Base-by-base conservation (phyloP, 768 basidiomycete genomes). In the Hygrocybe punicea region DNA sequence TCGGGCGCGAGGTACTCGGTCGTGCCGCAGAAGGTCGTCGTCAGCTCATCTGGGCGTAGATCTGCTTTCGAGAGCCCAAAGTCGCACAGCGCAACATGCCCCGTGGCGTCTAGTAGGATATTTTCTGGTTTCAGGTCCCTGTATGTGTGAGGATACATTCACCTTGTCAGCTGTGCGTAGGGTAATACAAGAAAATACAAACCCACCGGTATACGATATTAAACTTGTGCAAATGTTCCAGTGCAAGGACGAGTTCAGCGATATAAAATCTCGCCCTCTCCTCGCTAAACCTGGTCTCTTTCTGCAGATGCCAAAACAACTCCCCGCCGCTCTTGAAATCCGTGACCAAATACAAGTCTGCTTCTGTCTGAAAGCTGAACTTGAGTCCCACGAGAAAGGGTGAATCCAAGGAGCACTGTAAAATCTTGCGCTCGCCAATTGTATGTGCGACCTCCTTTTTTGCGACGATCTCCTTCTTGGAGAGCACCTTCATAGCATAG, bases 361-460 rank as follows among this genome's bases (percentile, higher is more conserved):
- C 79, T 63, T 97, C 94, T 0, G 94, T 98, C 73, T 98, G 97
- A 79, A 99, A 99, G 67, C 87, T 88, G 67, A 99, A 99, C 73
- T 99, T 99, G 67, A 99, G 81, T 29, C 97, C 97, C 60, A 99
- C 94, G 44, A 99, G 84, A 84, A 99, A 99, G 0, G 96, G 97
- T 8, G 87, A 93, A 60, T 97, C 93, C 33, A 95, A 72, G 14
- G 91, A 93, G 25, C 89, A 84, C 67, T 98, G 96, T 34, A 98
- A 83, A 69, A 99, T 98, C 79, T 98, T 98, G 73, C 97, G 88
- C 74, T 99, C 97, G 63, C 97, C 97, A 56, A 99, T 98, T 14
- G 97, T 99, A 71, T 99, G 97, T 8, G 96, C 96, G 45, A 99
- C 93, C 72, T 99, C 97, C 74, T 98, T 98, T 81, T 98, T 98